Evolutionary conservation across 345 rosid species (phyloP).

Genomic region (Mercurialis annua): DNA sequence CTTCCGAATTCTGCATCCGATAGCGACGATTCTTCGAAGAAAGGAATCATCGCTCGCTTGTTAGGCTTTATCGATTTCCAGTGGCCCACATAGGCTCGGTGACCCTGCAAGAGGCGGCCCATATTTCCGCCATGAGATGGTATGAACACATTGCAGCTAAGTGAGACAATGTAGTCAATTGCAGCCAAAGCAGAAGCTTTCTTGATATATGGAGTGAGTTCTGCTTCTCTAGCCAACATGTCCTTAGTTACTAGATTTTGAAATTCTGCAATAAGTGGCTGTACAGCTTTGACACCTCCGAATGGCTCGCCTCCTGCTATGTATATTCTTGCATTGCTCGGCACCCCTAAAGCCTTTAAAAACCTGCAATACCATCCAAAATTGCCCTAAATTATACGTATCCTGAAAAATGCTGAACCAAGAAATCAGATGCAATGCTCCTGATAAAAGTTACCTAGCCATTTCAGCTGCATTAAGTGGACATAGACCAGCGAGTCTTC

Average conservation of each 20-base stretch:
- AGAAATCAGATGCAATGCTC: background rate
- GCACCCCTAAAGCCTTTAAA: slow-evolving; percentile 68
- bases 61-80: slow-evolving; percentile 68
- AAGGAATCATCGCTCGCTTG: slow-evolving; percentile 55
- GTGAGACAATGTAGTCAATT: slow-evolving; percentile 63
- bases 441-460: slow-evolving; percentile 39
- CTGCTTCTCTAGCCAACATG: slow-evolving; percentile 50
- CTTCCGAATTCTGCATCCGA: slow-evolving; percentile 47
- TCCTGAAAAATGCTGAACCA: background rate
- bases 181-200: slow-evolving; percentile 69
- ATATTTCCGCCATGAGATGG: slow-evolving; percentile 93
- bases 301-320: slow-evolving; percentile 75
- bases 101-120: slow-evolving; percentile 69
- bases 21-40: slow-evolving; percentile 51
- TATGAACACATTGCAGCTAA: slow-evolving; percentile 65
- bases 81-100: slow-evolving; percentile 71
- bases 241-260: slow-evolving; percentile 54
- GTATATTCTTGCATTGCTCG: slow-evolving; percentile 49
- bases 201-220: slow-evolving; percentile 51
- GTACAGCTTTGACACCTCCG: slow-evolving; percentile 53
- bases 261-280: slow-evolving; percentile 52
- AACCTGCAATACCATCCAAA: slow-evolving; percentile 33
- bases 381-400: background rate
- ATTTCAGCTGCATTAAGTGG: slow-evolving; percentile 64
- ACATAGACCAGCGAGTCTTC: slow-evolving; percentile 64